Base-by-base conservation (phyloP, 805 yeast genomes). In the Candida chauliodis region DNA sequence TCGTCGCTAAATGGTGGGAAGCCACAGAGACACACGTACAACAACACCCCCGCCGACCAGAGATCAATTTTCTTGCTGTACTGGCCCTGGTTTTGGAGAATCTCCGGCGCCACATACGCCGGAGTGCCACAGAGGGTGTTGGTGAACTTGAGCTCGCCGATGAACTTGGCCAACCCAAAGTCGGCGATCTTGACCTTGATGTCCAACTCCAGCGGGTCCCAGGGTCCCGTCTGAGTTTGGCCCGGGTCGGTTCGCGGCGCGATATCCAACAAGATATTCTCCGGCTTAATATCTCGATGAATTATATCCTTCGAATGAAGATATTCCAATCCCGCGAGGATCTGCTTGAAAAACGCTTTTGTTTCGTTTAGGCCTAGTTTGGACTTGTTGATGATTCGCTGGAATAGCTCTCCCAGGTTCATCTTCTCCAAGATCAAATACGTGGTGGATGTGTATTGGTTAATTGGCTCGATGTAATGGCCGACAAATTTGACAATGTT, bases 1-100 rank as follows among this genome's bases (percentile, higher is more conserved):
- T 85, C 91, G 31, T 84, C 93, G 51, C 88, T 81, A 53, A 85
- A 85, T 0, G 95, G 95, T 4, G 91, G 93, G 47, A 85, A 85
- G 0, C 95, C 95, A 55, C 88, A 84, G 13, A 85, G 63, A 53
- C 93, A 83, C 2, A 84, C 89, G 45, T 85, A 85, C 11, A 84
- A 56, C 32, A 85, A 66, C 1, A 84, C 91, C 3, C 93, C 95
- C 7, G 84, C 74, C 53, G 87, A 83, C 95, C 95, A 85, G 56
- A 85, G 59, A 56, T 85, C 95, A 9, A 81, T 88, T 30, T 82
- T 76, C 24, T 83, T 81, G 23, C 84, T 73, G 49, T 85, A 85
- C 47, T 71, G 68, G 22, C 81, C 57, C 8, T 73, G 68, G 56
- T 79, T 78, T 11, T 56, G 66, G 20, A 77, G 50, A 5, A 85